phyloP scores from a whole-genome alignment of 495 filamentous ascomycete species.

The Endocarpon pusillum region DNA sequence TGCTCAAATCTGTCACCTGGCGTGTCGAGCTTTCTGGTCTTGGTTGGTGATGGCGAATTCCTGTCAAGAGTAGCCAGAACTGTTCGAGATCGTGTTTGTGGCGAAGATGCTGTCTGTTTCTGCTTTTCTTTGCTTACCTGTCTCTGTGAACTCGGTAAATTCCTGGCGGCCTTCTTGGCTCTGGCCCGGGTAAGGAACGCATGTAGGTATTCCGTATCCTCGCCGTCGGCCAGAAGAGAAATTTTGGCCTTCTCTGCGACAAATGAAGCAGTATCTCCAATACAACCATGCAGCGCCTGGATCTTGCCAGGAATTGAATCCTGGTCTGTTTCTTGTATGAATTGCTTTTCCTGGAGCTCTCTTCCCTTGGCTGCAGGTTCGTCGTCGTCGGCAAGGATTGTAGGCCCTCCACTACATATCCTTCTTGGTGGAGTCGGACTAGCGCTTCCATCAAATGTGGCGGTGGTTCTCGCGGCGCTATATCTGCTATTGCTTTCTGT shows the following conservation, averaged over 20 bases:
- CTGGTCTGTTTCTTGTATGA: neutral
- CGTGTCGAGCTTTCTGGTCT: conserved; percentile 20
- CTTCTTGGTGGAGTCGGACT: too few species aligned
- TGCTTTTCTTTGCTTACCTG: conserved; percentile 10
- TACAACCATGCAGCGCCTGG: neutral
- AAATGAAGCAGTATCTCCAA: neutral
- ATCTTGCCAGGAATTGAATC: neutral
- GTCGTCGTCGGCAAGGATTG: conserved; percentile 3
- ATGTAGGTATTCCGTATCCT: conserved; percentile 42
- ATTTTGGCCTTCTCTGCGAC: neutral
- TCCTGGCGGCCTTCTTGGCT: conserved; percentile 38
- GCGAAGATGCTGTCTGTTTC: conserved; percentile 13
- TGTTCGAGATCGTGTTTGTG: conserved; percentile 27
- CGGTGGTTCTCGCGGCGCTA: neutral
- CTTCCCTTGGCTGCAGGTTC: neutral
- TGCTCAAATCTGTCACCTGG: conserved; percentile 2
- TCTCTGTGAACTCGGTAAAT: neutral
- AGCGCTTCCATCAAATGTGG: conserved; percentile 2
- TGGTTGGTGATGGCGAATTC: conserved; percentile 34
- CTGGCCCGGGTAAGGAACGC: conserved; percentile 43
- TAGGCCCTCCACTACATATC: too few species aligned
- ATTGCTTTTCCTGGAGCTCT: neutral
- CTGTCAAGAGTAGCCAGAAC: conserved; percentile 33
- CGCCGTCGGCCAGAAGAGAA: conserved; percentile 19
- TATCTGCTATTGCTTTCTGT: neutral